A percentile compares a stretch with the other conserved stretches of the same genome.
Evolutionary conservation across 1,284 basidiomycete genomes (phyloP).

Genomic region (Naganishia sp.): DNA sequence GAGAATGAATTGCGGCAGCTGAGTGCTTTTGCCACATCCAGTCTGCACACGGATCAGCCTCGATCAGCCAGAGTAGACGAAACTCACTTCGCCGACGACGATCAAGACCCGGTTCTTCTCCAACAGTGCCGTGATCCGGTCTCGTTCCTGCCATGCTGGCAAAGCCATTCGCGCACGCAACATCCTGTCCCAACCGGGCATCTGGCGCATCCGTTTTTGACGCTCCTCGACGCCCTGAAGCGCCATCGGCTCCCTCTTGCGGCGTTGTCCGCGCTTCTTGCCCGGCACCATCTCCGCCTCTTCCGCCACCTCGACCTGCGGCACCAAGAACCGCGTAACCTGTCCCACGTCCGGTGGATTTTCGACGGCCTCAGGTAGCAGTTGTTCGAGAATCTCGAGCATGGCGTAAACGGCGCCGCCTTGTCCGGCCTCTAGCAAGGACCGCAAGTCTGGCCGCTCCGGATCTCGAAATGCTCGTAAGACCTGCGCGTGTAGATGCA

Average conservation of each 20-base stretch:
- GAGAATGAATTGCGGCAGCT: conserved; percentile 84
- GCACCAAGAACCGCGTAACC: conserved; percentile 67
- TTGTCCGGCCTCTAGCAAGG: conserved; percentile 65
- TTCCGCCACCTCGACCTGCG: conserved; percentile 46
- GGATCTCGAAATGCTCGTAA: conserved; percentile 60
- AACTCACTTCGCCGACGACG: conserved; percentile 80
- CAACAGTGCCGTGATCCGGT: conserved; percentile 66
- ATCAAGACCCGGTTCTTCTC: conserved; percentile 69
- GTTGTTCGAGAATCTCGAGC: conserved; percentile 71
- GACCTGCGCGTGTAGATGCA: conserved; percentile 73
- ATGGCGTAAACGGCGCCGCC: conserved; percentile 72
- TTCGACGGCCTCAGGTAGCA: conserved; percentile 66
- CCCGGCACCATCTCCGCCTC: conserved; percentile 20
- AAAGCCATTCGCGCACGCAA: conserved; percentile 63
- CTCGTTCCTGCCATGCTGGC: conserved; percentile 72
- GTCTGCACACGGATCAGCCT: conserved; percentile 52
- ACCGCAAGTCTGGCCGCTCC: conserved; percentile 56
- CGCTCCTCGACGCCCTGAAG: conserved; percentile 60
- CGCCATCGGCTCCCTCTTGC: conserved; percentile 18
- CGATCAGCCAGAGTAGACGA: conserved; percentile 30
- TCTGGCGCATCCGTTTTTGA: conserved; percentile 55
- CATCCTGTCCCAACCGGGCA: conserved; percentile 63
- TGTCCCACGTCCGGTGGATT: conserved; percentile 69
- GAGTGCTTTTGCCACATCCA: conserved; percentile 77
- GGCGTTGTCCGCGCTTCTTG: conserved; percentile 25